phyloP scores from a whole-genome alignment of 169 alveolate species.

The Plasmodium berghei region DNA sequence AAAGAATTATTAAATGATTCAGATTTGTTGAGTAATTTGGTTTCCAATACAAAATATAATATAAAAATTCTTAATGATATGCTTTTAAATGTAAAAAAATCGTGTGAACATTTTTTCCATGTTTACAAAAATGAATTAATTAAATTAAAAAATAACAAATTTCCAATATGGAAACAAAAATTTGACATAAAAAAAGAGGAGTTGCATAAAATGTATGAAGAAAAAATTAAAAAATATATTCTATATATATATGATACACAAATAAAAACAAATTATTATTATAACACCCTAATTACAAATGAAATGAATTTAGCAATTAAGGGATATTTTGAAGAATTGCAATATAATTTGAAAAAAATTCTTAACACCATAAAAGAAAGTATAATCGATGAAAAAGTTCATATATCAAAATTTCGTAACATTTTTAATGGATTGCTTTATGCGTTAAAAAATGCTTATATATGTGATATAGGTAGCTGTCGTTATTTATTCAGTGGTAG shows the following conservation, averaged over 20 bases:
- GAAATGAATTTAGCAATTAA: conserved; percentile 14
- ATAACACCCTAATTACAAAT: conserved; percentile 20
- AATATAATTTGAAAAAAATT: background rate
- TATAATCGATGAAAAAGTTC: background rate
- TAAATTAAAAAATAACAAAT: conserved; percentile 18
- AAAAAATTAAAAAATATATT: conserved; percentile 27
- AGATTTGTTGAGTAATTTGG: too few relatives aligned
- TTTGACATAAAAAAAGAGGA: conserved; percentile 8
- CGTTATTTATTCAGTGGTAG: too few relatives aligned
- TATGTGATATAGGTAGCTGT: too few relatives aligned
- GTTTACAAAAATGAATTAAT: conserved; percentile 3
- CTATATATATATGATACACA: conserved; percentile 34
- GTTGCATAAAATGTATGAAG: background rate
- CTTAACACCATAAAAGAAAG: background rate
- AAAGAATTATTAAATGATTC: background rate
- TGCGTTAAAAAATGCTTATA: background rate
- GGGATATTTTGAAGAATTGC: conserved; percentile 10
- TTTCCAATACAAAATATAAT: background rate
- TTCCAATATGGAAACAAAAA: background rate
- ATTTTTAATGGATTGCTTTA: background rate
- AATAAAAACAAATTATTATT: conserved; percentile 36
- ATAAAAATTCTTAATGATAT: background rate
- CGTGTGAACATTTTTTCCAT: background rate
- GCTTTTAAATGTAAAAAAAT: background rate
- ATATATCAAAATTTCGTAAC: too few relatives aligned